These are phyloP conservation scores for Dipteronia sinensis DNA, from an alignment of 345 rosid genomes.

Conservation along the genomic window DNA sequence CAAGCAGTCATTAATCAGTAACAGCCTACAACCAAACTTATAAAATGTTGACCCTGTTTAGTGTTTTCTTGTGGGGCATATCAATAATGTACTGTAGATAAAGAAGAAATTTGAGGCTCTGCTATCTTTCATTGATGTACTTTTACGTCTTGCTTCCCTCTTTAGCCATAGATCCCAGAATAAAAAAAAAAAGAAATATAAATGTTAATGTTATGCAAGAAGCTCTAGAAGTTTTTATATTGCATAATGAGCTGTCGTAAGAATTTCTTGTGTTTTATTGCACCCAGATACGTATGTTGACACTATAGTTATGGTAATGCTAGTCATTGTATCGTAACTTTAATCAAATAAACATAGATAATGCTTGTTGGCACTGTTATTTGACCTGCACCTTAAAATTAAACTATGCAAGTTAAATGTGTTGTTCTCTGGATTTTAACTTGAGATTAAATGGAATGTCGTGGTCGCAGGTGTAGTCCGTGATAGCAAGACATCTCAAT, in stretches of 20 bases:
- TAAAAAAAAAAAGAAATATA: not conserved
- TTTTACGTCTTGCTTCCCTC: not conserved
- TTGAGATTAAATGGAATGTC: too few relatives aligned
- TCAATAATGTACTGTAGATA: constrained; percentile 6
- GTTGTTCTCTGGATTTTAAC: too few relatives aligned
- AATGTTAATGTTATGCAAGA: not conserved
- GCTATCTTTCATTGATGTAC: constrained; percentile 5
- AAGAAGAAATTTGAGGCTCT: not conserved
- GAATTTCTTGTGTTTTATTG: not conserved
- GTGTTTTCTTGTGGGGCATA: constrained; percentile 9
- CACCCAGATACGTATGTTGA: not conserved
- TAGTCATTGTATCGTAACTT: not conserved
- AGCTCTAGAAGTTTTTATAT: constrained; percentile 16
- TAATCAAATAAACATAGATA: too few relatives aligned
- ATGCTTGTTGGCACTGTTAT: too few relatives aligned
- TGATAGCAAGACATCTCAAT: too few relatives aligned
- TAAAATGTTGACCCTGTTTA: not conserved
- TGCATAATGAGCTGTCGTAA: not conserved
- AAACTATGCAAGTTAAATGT: too few relatives aligned
- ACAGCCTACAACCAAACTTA: not conserved
- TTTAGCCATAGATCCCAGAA: not conserved
- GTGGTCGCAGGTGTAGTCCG: too few relatives aligned
- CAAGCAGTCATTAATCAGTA: constrained; percentile 16
- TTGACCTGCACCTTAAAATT: too few relatives aligned
- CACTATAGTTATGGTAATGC: not conserved